Base-by-base conservation (phyloP, 768 basidiomycete species). In the Sporobolomyces phaffii region DNA sequence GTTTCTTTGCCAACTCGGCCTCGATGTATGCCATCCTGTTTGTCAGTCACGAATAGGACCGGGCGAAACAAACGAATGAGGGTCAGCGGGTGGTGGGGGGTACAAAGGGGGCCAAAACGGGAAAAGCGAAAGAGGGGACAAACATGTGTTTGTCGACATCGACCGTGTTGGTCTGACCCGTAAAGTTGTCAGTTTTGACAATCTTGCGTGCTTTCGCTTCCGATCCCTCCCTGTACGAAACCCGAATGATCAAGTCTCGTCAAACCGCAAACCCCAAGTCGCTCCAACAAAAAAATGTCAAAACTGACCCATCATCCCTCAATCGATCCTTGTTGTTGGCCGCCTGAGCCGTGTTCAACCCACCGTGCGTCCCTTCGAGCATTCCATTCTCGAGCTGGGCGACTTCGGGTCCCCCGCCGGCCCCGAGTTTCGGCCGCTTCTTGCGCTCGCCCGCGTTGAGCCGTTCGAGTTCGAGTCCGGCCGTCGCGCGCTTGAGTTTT, bases 71-170 rank as follows among this genome's bases (percentile, higher is more conserved):
- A 20, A 11, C 11, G n/a, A 38, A 31, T 41, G n/a, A n/a, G n/a
- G n/a, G n/a, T n/a, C n/a, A n/a, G n/a, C n/a, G n/a, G n/a, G n/a
- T n/a, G n/a, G n/a, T n/a, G n/a, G n/a, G n/a, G n/a, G n/a, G n/a
- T n/a, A n/a, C n/a, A n/a, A n/a, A n/a, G n/a, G n/a, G n/a, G n/a
- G n/a, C n/a, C n/a, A n/a, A n/a, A n/a, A n/a, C n/a, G n/a, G n/a
- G 45, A 43, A 56, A 18, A 24, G 29, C 2, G 26, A n/a, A 28
- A 20, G 6, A 20, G 28, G 26, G n/a, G 29, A 80, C 89, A 56
- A 63, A 92, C 94, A 98, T 98, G 75, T 98, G 96, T 76, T 97
- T 98, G 80, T 99, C 94, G 29, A 96, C 92, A 76, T 97, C 94
- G 26, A 97, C 82, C 1, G 86, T 85, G 76, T 96, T 94, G 6